Evolutionary conservation across 2,329 filamentous ascomycete species (phyloP).

Genomic region (Pseudopyrenochaeta lycopersici): DNA sequence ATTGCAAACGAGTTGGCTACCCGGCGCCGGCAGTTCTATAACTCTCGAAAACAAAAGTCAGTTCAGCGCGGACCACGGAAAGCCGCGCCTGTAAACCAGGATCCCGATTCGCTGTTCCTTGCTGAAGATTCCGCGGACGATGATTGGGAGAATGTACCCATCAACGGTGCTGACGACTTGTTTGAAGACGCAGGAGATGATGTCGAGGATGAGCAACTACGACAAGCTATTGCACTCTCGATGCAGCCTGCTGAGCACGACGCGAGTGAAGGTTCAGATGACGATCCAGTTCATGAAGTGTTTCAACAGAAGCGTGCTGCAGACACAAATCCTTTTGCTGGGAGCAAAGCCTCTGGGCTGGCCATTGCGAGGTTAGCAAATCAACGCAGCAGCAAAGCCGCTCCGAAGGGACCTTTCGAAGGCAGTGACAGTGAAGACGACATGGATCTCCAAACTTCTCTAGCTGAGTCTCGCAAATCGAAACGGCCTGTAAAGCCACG

Average conservation of each 20-base stretch:
- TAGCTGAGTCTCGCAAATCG: conserved; percentile 73
- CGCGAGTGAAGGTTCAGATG: conserved; percentile 56
- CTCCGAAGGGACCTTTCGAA: conserved; percentile 42
- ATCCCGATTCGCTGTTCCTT: conserved; percentile 66
- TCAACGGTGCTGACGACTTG: conserved; percentile 63
- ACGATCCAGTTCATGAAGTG: conserved; percentile 56
- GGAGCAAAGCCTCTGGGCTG: conserved; percentile 55
- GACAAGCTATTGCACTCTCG: conserved; percentile 84
- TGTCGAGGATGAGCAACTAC: conserved; percentile 78
- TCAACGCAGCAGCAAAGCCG: conserved; percentile 69
- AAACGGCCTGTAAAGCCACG: conserved; percentile 41
- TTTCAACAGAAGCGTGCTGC: conserved; percentile 57
- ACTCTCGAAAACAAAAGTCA: conserved; percentile 46
- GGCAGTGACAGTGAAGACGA: conserved; percentile 71
- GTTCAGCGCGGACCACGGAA: conserved; percentile 21
- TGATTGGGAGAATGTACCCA: conserved; percentile 52
- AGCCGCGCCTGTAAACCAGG: conserved; percentile 37
- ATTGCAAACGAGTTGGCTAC: conserved; percentile 51
- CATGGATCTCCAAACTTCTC: conserved; percentile 78
- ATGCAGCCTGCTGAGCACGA: conserved; percentile 67
- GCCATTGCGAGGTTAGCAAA: conserved; percentile 80
- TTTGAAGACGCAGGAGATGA: conserved; percentile 61
- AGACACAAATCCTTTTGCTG: conserved; percentile 52
- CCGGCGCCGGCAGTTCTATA: conserved; percentile 59
- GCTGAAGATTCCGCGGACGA: conserved; percentile 53